Evolutionary conservation across 495 filamentous ascomycete species (phyloP), one percentile per base, ranked within the genome.

Genomic region (Niebla homalea): DNA sequence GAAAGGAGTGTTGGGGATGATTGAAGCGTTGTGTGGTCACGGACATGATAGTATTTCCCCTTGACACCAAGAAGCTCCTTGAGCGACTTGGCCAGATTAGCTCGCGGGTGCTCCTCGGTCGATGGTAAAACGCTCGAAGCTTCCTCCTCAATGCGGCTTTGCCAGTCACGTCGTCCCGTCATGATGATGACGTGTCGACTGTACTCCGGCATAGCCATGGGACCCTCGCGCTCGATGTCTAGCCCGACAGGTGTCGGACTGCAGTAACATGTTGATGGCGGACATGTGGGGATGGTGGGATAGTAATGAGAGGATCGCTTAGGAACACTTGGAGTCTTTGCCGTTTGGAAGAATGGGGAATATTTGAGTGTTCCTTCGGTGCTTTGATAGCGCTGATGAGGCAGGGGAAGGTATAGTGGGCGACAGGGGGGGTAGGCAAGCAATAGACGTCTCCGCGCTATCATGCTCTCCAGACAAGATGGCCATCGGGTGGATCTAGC

Each of bases 121-220:
- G 43, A 62, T 58, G 48, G 73, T 67, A 36, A 72, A 70, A 18
- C 72, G 71, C 49, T 77, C 74, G 48, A 43, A 50, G 50, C 46
- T 26, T 84, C 77, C 74, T 94, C 62, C 63, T 83, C 69, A 62
- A 89, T 81, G 38, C 70, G 69, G 61, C 72, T 77, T 16, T 73
- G 73, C 92, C 92, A 98, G 63, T 96, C 85, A 19, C 70, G 59
- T 50, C 79, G 75, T 7, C 86, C 87, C 0, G 89, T 94, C 50
- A 78, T 85, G 15, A 96, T 70, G 3, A 98, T 62, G 4, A 96
- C 72, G 48, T 97, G 89, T 54, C 88, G 79, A 16, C 78, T 72
- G 62, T 95, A 92, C n/a, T 70, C 64, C 4, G 84, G 73, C 67
- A 95, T 85, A 4, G 86, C 80, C 40, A 97, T 63, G 3, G 74